Evolutionary conservation across 139 green algal species (phyloP).

Genomic region (Picochlorum sp.): DNA sequence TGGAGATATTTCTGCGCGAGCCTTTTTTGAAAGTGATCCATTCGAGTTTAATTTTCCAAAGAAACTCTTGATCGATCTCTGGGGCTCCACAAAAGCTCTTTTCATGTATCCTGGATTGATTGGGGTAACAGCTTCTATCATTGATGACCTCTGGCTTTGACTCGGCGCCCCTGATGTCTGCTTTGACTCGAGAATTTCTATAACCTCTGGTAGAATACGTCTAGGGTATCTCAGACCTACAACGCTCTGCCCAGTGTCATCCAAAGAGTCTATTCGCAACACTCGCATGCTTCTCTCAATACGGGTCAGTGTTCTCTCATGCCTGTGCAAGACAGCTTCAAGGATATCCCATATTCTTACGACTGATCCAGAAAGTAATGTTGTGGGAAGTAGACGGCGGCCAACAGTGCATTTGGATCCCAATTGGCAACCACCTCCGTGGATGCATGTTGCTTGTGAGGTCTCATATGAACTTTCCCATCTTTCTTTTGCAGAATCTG

Average conservation of each 20-base stretch:
- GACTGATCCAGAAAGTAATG: constrained; percentile 50
- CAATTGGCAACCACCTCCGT: constrained; percentile 51
- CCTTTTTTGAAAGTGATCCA: too few relatives aligned
- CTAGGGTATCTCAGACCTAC: constrained; percentile 2
- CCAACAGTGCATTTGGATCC: constrained; percentile 52
- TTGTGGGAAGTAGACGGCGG: constrained; percentile 44
- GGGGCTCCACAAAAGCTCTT: constrained; percentile 33
- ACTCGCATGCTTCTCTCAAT: constrained; percentile 61
- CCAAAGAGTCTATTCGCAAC: constrained; percentile 42
- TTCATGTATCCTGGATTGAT: constrained; percentile 31
- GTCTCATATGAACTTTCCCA: constrained; percentile 49
- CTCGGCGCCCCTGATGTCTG: too few relatives aligned
- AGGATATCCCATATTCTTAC: constrained; percentile 74
- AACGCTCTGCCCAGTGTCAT: constrained; percentile 3
- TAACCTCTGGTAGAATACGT: constrained; percentile 47
- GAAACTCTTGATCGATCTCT: constrained; percentile 44
- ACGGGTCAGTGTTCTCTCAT: constrained; percentile 47
- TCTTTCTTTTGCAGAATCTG: constrained; percentile 40
- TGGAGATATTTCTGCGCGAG: too few relatives aligned
- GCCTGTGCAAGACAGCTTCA: constrained; percentile 51
- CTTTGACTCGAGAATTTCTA: too few relatives aligned
- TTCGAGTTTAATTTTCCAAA: constrained; percentile 24
- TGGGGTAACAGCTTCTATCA: constrained; percentile 33
- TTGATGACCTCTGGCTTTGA: too few relatives aligned
- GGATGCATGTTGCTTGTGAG: constrained; percentile 50